Percentiles rank a stretch among this genome's conserved stretches.
Conservation (phyloP, 805 yeast species). For the Lachancea fermentati region DNA sequence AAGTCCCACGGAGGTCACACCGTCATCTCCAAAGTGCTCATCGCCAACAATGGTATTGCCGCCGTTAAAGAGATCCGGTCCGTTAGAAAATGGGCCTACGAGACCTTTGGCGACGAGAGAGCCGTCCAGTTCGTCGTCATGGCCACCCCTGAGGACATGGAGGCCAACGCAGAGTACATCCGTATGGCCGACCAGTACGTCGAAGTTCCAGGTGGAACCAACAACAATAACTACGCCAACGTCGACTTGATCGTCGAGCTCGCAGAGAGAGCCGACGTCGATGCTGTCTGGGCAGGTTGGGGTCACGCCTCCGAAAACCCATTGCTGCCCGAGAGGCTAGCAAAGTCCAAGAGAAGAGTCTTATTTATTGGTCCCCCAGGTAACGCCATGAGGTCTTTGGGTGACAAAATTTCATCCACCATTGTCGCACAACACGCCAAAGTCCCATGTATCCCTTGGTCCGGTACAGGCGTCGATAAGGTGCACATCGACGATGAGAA, state of each 20-base stretch:
- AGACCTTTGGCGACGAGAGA: constrained; percentile 94
- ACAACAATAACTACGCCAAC: constrained; percentile 96
- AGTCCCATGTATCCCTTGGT: constrained; percentile 99
- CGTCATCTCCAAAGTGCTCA: constrained; percentile 78
- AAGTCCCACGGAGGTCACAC: constrained; percentile 88
- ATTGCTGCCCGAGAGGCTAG: constrained; percentile 83
- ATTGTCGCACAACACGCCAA: constrained; percentile 98
- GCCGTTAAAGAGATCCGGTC: constrained; percentile 98
- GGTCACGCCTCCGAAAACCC: constrained; percentile 99
- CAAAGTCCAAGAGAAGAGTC: constrained; percentile 85
- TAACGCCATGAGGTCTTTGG: constrained; percentile 97
- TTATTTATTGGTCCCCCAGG: constrained; percentile 99
- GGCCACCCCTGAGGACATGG: constrained; percentile 99
- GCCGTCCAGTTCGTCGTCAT: constrained; percentile 92
- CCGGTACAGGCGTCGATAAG: constrained; percentile 92
- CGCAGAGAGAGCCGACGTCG: constrained; percentile 93
- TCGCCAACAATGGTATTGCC: constrained; percentile 98
- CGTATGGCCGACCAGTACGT: constrained; percentile 99
- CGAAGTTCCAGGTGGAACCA: constrained; percentile 99
- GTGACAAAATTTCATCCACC: constrained; percentile 96
- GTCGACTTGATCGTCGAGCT: constrained; percentile 95
- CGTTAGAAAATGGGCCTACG: constrained; percentile 98
- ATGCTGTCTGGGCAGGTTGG: constrained; percentile 99
- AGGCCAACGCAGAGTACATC: constrained; percentile 94
- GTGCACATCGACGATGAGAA: constrained; percentile 65